Conservation (phyloP, 345 rosid species). For the Xanthoceras sorbifolium region DNA sequence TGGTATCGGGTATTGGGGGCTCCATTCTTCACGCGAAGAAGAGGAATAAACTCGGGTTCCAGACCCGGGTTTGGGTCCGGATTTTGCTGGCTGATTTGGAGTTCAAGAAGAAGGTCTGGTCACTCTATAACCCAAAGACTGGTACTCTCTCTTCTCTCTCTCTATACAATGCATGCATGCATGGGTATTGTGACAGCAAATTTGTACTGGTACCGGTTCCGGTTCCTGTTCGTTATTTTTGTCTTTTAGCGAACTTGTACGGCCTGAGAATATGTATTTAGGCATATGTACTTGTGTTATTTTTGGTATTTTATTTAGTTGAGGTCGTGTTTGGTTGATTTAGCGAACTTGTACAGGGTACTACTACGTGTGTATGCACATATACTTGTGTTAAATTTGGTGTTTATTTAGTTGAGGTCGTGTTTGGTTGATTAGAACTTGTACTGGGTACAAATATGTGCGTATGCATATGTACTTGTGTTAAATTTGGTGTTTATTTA, state of each 20-base stretch:
- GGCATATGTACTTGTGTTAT: background rate
- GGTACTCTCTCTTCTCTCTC: slow-evolving; percentile 35
- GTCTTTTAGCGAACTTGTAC: background rate
- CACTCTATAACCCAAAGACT: slow-evolving; percentile 72
- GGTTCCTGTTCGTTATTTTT: background rate
- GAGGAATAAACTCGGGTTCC: slow-evolving; percentile 47
- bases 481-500: background rate
- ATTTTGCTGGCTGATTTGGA: slow-evolving; percentile 73
- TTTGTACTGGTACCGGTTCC: background rate
- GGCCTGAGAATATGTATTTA: background rate
- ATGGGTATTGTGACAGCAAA: background rate
- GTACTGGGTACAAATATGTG: background rate
- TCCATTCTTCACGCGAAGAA: slow-evolving; percentile 69
- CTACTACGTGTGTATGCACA: too few relatives aligned
- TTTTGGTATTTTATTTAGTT: background rate
- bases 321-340: background rate
- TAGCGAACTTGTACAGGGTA: background rate
- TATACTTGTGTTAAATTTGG: background rate
- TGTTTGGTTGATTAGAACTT: background rate
- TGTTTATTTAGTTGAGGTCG: background rate
- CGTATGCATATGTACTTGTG: background rate
- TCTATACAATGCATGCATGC: background rate
- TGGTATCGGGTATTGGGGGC: slow-evolving; percentile 83
- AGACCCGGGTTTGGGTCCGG: slow-evolving; percentile 87
- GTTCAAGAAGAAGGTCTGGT: slow-evolving; percentile 78